Evolutionary conservation across 306 rosid genomes (phyloP).

Genomic region (Quillaja saponaria): DNA sequence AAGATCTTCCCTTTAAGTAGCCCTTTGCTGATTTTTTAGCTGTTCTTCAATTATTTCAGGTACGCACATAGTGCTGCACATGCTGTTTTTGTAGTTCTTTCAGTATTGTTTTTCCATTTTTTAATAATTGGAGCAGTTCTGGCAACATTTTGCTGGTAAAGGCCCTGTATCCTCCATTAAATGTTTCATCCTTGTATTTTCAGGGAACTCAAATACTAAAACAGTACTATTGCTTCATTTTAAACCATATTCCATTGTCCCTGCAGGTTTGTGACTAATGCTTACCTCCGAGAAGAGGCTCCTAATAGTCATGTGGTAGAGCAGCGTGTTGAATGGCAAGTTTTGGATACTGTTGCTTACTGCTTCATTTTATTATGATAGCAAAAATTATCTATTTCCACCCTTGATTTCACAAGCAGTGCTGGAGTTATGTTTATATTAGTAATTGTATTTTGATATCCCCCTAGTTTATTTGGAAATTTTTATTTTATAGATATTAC

Average conservation of each 20-base stretch:
- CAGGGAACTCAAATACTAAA: slow-evolving; percentile 12
- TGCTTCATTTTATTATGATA: slow-evolving; percentile 10
- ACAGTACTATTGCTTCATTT: slow-evolving; percentile 21
- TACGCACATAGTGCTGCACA: slow-evolving; percentile 90
- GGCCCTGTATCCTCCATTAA: slow-evolving; percentile 23
- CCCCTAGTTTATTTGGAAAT: not conserved
- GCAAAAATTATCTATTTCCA: slow-evolving; percentile 21
- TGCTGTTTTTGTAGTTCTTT: slow-evolving; percentile 78
- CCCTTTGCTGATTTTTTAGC: slow-evolving; percentile 19
- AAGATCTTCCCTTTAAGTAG: not conserved
- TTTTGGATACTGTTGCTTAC: slow-evolving; percentile 19
- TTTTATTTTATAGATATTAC: not conserved
- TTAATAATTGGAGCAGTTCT: slow-evolving; percentile 69
- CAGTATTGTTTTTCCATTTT: slow-evolving; percentile 86
- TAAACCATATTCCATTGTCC: slow-evolving; percentile 13
- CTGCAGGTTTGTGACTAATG: slow-evolving; percentile 82
- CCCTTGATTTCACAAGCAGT: slow-evolving; percentile 25
- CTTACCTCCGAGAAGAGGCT: slow-evolving; percentile 97
- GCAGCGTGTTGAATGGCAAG: slow-evolving; percentile 98
- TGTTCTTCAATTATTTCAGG: slow-evolving; percentile 57
- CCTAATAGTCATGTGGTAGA: slow-evolving; percentile 98
- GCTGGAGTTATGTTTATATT: not conserved
- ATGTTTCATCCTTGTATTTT: slow-evolving; percentile 10
- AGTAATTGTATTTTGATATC: slow-evolving; percentile 13
- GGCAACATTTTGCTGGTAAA: slow-evolving; percentile 96